These are phyloP conservation scores for Strobilomyces confusus DNA, from an alignment of 768 basidiomycete species.

Conservation along the genomic window DNA sequence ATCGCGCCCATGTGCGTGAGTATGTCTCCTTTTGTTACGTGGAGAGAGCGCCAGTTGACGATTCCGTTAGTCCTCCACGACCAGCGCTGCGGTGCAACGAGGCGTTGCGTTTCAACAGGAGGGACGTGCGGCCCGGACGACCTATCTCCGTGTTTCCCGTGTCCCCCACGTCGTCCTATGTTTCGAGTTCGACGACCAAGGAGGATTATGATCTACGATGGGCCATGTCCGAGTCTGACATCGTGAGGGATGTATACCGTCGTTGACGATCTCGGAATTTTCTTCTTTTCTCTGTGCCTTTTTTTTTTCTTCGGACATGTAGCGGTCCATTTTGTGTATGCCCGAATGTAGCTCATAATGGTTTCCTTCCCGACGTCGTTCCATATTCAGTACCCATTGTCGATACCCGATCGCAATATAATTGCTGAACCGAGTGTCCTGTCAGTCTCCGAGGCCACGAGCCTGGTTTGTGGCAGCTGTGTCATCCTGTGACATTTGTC, in stretches of 20 bases:
- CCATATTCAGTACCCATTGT: not conserved
- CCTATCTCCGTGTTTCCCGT: not conserved
- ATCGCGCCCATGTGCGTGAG: constrained; percentile 25
- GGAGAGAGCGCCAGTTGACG: not conserved
- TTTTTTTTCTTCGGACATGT: not conserved
- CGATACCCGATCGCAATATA: not conserved
- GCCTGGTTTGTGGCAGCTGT: too few species aligned
- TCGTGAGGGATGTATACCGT: constrained; percentile 15
- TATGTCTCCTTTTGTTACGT: not conserved
- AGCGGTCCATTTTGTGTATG: not conserved
- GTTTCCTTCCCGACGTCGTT: not conserved
- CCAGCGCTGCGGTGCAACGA: constrained; percentile 2
- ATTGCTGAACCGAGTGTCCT: not conserved
- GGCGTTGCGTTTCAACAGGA: constrained; percentile 1
- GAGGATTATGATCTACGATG: constrained; percentile 18
- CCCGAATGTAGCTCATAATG: constrained; percentile 7
- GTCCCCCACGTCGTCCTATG: constrained; percentile 1
- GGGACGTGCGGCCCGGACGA: not conserved
- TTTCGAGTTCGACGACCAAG: not conserved
- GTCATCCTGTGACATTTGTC: too few species aligned
- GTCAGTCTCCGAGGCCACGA: too few species aligned
- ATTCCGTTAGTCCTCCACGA: constrained; percentile 9
- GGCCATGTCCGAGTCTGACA: constrained; percentile 23
- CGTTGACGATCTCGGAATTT: constrained; percentile 1
- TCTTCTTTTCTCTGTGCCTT: not conserved